Evolutionary conservation across 208 protist genomes (phyloP).

Genomic region (Leptomonas seymouri): DNA sequence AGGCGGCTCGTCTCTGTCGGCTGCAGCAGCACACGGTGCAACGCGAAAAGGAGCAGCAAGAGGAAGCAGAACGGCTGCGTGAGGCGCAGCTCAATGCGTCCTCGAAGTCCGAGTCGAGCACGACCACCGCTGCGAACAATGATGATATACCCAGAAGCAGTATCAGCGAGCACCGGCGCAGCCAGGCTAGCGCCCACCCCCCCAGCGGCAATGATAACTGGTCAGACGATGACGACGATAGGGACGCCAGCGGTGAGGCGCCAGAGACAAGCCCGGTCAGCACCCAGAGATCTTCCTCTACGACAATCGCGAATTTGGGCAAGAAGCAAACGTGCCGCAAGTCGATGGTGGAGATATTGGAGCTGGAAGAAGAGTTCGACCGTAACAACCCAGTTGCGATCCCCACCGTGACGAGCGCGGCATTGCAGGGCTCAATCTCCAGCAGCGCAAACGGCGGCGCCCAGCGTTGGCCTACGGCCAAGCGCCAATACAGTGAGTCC

Average conservation of each 20-base stretch:
- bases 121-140: constrained; percentile 2
- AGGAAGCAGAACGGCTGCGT: constrained; percentile 8
- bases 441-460: background rate
- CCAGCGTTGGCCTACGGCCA: background rate
- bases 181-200: background rate
- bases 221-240: constrained; percentile 15
- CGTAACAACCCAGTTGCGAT: constrained; percentile 7
- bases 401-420: background rate
- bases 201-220: background rate
- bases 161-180: background rate
- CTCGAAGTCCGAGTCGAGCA: background rate
- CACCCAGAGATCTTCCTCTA: background rate
- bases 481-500: background rate
- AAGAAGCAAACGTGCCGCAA: constrained; percentile 6
- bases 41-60: constrained; percentile 10
- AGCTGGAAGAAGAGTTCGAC: constrained; percentile 25
- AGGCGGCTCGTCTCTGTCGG: constrained; percentile 26
- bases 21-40: constrained; percentile 14
- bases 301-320: background rate
- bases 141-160: background rate
- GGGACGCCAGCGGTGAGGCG: background rate
- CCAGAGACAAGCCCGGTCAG: constrained; percentile 7
- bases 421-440: background rate
- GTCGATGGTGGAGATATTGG: constrained; percentile 18
- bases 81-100: constrained; percentile 9